Percentiles rank a stretch among this genome's conserved stretches.
phyloP scores from a whole-genome alignment of 257 asterid species.

The Craterostigma plantagineum region DNA sequence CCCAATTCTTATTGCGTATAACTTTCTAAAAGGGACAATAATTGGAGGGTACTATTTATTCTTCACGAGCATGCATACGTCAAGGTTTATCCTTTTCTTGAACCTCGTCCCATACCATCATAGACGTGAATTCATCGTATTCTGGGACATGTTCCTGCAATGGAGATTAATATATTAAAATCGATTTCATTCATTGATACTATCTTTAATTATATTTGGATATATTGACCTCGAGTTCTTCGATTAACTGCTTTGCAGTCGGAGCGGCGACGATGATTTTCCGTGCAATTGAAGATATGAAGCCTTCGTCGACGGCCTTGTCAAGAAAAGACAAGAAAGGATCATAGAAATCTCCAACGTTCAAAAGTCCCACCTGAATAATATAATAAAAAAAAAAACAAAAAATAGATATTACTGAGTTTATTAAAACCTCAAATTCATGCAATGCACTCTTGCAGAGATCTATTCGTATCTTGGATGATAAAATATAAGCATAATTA shows the following conservation, averaged over 20 bases:
- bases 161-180: no score
- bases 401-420: not conserved
- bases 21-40: no score
- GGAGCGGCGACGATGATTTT: conserved; percentile 83
- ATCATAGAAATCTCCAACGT: conserved; percentile 76
- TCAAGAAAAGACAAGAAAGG: conserved; percentile 23
- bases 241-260: conserved; percentile 49
- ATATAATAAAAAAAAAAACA: not conserved
- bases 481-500: no score
- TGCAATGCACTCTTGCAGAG: not conserved
- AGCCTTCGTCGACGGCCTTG: conserved; percentile 78
- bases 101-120: conserved; percentile 7
- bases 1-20: no score
- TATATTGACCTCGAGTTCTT: conserved; percentile 83
- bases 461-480: no score
- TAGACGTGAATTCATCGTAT: not conserved
- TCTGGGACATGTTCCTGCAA: conserved; percentile 1
- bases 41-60: no score
- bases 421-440: not conserved
- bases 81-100: no score
- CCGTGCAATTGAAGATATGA: conserved; percentile 71
- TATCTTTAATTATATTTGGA: no score
- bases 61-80: no score
- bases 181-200: no score
- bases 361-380: conserved; percentile 84